A percentile compares a stretch with the other conserved stretches of the same genome.
phyloP scores from a whole-genome alignment of 1,284 basidiomycete genomes.

The Inonotus obliquus region DNA sequence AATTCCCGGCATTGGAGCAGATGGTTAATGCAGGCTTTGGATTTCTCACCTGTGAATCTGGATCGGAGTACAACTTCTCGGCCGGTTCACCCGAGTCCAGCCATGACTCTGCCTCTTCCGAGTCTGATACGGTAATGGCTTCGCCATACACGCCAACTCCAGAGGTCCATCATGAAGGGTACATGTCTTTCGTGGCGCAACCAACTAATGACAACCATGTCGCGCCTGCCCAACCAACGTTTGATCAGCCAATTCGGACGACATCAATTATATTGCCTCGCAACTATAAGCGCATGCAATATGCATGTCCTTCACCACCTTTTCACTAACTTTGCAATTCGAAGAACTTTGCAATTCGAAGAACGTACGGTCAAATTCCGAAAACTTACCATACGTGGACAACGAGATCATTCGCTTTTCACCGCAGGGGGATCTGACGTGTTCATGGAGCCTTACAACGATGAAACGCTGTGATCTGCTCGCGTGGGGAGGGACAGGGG shows the following conservation, averaged over 20 bases:
- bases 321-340: too few relatives aligned
- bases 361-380: not conserved
- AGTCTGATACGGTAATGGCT: not conserved
- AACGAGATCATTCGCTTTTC: not conserved
- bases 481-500: too few relatives aligned
- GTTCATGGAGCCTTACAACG: not conserved
- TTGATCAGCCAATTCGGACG: too few relatives aligned
- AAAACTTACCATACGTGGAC: not conserved
- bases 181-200: not conserved
- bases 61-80: not conserved
- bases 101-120: not conserved
- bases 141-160: not conserved
- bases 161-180: not conserved
- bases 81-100: not conserved
- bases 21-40: not conserved
- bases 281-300: too few relatives aligned
- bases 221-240: too few relatives aligned
- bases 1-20: not conserved
- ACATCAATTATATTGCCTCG: too few relatives aligned
- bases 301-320: too few relatives aligned
- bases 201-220: too few relatives aligned
- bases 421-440: not conserved
- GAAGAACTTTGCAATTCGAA: not conserved
- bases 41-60: not conserved
- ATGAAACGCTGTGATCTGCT: too few relatives aligned